These are phyloP conservation scores for Phytophthora pistaciae DNA, from an alignment of 352 stramenopile genomes.

Conservation along the genomic window DNA sequence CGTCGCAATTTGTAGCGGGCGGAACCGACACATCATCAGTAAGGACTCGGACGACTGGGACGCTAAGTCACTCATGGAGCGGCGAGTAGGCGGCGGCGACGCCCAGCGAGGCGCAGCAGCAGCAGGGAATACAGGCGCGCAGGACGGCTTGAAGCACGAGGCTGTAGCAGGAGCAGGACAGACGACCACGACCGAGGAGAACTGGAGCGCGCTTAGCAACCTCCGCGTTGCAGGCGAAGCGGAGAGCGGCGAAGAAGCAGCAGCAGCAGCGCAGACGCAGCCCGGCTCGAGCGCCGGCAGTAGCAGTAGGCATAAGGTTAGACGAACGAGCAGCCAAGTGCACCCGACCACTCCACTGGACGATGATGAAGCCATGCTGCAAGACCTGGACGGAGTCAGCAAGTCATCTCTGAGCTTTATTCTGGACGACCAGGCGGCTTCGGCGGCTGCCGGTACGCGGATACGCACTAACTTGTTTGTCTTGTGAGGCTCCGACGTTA, in stretches of 20 bases:
- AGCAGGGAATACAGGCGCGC: constrained; percentile 3
- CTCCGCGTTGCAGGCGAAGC: constrained; percentile 35
- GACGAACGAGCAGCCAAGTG: constrained; percentile 29
- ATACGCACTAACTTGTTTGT: neutral
- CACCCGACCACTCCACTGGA: constrained; percentile 24
- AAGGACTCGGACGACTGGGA: neutral
- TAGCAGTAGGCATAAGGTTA: constrained; percentile 38
- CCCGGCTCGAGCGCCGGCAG: neutral
- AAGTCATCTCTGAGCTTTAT: constrained; percentile 86
- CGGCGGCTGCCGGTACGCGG: constrained; percentile 27
- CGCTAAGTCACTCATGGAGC: constrained; percentile 17
- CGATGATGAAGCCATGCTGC: constrained; percentile 12
- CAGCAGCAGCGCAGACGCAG: constrained; percentile 6
- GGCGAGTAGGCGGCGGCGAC: constrained; percentile 5
- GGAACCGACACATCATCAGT: constrained; percentile 28
- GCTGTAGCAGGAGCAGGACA: constrained; percentile 2
- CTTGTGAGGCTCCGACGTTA: neutral
- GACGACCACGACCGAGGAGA: constrained; percentile 35
- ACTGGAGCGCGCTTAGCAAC: constrained; percentile 53
- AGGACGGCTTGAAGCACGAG: constrained; percentile 22
- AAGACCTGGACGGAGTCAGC: constrained; percentile 25
- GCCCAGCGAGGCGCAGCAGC: neutral
- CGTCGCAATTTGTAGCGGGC: constrained; percentile 14
- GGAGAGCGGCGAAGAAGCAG: constrained; percentile 18
- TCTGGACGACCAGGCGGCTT: constrained; percentile 56